These are phyloP conservation scores for Lithohypha guttulata DNA, from an alignment of 2,329 filamentous ascomycete genomes.

Conservation along the genomic window DNA sequence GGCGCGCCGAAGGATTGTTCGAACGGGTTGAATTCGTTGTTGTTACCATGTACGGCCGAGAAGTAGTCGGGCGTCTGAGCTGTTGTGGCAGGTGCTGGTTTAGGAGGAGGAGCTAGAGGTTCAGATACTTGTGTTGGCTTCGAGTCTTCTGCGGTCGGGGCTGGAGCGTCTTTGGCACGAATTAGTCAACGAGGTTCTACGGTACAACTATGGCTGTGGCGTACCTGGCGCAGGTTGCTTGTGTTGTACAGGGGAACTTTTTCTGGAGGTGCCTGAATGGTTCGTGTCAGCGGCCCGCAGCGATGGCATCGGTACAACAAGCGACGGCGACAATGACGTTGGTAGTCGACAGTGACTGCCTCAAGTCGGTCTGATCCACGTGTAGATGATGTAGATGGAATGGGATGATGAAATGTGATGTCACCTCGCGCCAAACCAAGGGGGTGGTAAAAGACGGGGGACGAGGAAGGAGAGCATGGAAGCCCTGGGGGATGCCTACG, in stretches of 20 bases:
- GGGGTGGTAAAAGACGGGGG: slow-evolving; percentile 16
- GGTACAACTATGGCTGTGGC: too few species aligned
- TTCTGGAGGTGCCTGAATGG: slow-evolving; percentile 13
- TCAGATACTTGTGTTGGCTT: slow-evolving; percentile 49
- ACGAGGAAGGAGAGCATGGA: slow-evolving; percentile 17
- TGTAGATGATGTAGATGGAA: slow-evolving; percentile 5
- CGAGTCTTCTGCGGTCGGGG: slow-evolving; percentile 27
- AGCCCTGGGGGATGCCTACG: slow-evolving; percentile 7
- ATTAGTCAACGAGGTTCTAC: slow-evolving; percentile 2
- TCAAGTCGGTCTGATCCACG: slow-evolving; percentile 2
- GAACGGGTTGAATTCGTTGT: slow-evolving; percentile 79
- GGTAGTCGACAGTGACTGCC: not conserved
- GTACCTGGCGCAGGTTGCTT: slow-evolving; percentile 15
- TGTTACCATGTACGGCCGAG: slow-evolving; percentile 44
- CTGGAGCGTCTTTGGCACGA: too few species aligned
- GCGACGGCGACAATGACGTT: slow-evolving; percentile 5
- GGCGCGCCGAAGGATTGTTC: slow-evolving; percentile 77
- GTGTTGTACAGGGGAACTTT: slow-evolving; percentile 14
- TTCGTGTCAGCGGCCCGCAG: not conserved
- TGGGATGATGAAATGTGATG: slow-evolving; percentile 8
- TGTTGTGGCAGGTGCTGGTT: slow-evolving; percentile 40
- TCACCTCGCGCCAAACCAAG: slow-evolving; percentile 10
- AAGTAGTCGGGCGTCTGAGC: slow-evolving; percentile 60
- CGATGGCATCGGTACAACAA: slow-evolving; percentile 1
- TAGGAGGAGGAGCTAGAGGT: slow-evolving; percentile 61